phyloP scores from a whole-genome alignment of 2,329 filamentous ascomycete species.

The Sporothrix dimorphospora region DNA sequence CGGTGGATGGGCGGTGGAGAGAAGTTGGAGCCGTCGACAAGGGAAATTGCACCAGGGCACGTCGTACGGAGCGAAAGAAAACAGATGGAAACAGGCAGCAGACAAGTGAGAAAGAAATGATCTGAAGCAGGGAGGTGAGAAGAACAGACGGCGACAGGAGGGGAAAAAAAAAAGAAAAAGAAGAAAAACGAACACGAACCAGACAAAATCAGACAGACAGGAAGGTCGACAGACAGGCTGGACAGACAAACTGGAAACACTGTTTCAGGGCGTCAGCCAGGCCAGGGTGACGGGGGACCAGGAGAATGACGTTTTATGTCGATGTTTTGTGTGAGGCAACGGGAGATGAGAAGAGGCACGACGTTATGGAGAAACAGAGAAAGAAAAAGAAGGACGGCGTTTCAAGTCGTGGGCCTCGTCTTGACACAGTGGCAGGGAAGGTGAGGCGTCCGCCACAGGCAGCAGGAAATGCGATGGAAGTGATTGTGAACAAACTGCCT shows the following conservation, averaged over 20 bases:
- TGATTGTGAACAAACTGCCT: background rate
- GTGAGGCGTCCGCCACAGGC: background rate
- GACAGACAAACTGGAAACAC: constrained; percentile 7
- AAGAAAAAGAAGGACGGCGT: background rate
- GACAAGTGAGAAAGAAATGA: background rate
- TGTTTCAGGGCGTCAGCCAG: constrained; percentile 15
- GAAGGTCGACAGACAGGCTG: background rate
- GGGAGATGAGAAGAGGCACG: background rate
- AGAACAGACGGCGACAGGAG: background rate
- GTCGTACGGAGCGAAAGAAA: background rate
- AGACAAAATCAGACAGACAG: background rate
- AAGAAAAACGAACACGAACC: background rate
- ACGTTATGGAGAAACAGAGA: background rate
- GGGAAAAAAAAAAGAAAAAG: background rate
- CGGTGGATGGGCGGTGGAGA: background rate
- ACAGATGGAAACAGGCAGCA: background rate
- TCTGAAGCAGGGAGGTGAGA: constrained; percentile 7
- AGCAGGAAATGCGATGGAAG: background rate
- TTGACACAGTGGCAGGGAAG: background rate
- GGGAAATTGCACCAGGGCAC: background rate
- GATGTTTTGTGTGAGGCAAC: constrained; percentile 20
- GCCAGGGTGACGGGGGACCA: background rate
- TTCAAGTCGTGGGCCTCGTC: background rate
- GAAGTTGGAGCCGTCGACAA: background rate
- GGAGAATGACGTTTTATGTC: constrained; percentile 14